Evolutionary conservation across 139 green algal species (phyloP).

Genomic region (Chlamydomonas incerta): DNA sequence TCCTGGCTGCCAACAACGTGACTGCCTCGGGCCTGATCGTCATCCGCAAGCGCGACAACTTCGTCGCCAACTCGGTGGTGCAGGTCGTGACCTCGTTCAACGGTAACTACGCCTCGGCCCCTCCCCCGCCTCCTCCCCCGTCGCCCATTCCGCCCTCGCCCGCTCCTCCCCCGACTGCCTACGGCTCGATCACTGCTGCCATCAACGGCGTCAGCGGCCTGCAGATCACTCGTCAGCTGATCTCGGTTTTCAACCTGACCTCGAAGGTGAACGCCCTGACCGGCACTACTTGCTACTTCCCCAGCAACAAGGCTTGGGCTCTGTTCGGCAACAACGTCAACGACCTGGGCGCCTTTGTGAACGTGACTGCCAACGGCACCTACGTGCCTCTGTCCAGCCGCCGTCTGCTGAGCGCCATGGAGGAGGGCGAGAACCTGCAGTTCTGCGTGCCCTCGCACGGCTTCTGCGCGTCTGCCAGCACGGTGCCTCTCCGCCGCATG

Average conservation of each 20-base stretch:
- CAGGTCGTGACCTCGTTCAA: not conserved
- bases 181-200: not conserved
- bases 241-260: conserved; percentile 11
- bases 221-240: conserved; percentile 28
- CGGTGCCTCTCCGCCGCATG: not conserved
- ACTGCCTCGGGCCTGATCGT: too few species aligned
- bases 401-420: not conserved
- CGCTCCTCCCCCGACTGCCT: not conserved
- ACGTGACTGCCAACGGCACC: conserved; percentile 3
- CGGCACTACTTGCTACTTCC: conserved; percentile 35
- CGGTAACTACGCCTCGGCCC: not conserved
- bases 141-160: not conserved
- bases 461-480: not conserved
- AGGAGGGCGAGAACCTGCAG: not conserved
- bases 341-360: conserved; percentile 6
- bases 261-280: not conserved
- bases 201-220: conserved; percentile 1
- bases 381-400: not conserved
- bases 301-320: conserved; percentile 26
- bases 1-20: not conserved
- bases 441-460: not conserved
- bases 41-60: conserved; percentile 12
- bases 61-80: not conserved
- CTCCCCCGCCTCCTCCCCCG: conserved; percentile 6
- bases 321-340: conserved; percentile 12